Percentiles rank a stretch among this genome's conserved stretches.
Evolutionary conservation across 2,329 filamentous ascomycete species (phyloP).

Genomic region (Colletotrichum australisinense): DNA sequence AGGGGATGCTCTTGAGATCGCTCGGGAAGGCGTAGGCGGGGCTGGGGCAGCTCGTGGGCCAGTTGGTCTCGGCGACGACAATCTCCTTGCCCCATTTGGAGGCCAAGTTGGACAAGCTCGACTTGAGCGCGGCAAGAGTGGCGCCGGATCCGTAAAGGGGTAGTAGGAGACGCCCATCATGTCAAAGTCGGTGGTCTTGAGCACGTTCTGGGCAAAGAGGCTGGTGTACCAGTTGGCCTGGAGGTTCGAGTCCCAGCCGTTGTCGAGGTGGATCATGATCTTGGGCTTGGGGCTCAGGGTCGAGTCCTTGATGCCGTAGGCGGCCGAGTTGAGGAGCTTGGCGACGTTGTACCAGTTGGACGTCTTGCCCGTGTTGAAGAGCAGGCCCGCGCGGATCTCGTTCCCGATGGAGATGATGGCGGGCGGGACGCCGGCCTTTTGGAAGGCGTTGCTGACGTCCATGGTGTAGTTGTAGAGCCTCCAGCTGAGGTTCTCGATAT

Average conservation of each 20-base stretch:
- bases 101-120: slow-evolving; percentile 68
- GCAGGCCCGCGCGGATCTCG: slow-evolving; percentile 75
- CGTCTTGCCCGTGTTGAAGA: slow-evolving; percentile 73
- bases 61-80: slow-evolving; percentile 78
- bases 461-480: slow-evolving; percentile 77
- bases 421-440: slow-evolving; percentile 63
- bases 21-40: slow-evolving; percentile 69
- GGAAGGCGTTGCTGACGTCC: slow-evolving; percentile 70
- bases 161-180: slow-evolving; percentile 81
- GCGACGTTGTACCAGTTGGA: slow-evolving; percentile 70
- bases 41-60: slow-evolving; percentile 72
- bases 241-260: slow-evolving; percentile 77
- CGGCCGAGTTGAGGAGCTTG: slow-evolving; percentile 71
- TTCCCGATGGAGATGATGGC: slow-evolving; percentile 78
- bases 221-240: slow-evolving; percentile 75
- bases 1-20: slow-evolving; percentile 70
- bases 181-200: slow-evolving; percentile 70
- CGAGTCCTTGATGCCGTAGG: slow-evolving; percentile 73
- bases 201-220: slow-evolving; percentile 62
- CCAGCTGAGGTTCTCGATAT: slow-evolving; percentile 68
- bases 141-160: slow-evolving; percentile 73
- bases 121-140: slow-evolving; percentile 67
- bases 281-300: slow-evolving; percentile 66
- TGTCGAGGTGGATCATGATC: slow-evolving; percentile 81
- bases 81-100: slow-evolving; percentile 73